phyloP scores from a whole-genome alignment of 1,139 yeast genomes.

The Saccharomycopsis hybrid region DNA sequence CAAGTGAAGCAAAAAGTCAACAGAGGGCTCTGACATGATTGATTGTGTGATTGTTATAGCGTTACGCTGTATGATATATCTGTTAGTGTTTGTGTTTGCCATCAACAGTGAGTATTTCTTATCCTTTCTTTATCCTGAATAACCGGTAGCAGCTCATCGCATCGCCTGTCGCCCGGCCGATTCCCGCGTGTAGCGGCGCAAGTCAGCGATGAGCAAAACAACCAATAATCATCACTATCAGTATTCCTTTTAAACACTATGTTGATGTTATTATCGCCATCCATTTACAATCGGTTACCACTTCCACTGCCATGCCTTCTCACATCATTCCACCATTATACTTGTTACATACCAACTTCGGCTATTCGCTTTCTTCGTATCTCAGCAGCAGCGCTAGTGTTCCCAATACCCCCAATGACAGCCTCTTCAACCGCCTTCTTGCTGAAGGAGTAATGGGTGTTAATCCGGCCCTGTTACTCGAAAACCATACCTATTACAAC shows the following conservation, averaged over 20 bases:
- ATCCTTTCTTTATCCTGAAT: not conserved
- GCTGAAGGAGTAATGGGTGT: constrained; percentile 15
- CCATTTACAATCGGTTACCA: too few relatives aligned
- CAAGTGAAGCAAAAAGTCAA: constrained; percentile 18
- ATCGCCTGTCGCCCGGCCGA: too few relatives aligned
- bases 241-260: too few relatives aligned
- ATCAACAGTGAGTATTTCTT: too few relatives aligned
- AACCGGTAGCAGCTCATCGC: not conserved
- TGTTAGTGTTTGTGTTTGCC: too few relatives aligned
- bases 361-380: not conserved
- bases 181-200: too few relatives aligned
- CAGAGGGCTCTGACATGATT: constrained; percentile 9
- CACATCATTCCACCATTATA: constrained; percentile 14
- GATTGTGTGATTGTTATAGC: not conserved
- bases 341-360: constrained; percentile 15
- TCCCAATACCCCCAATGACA: not conserved
- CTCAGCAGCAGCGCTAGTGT: not conserved
- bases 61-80: not conserved
- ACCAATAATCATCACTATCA: too few relatives aligned
- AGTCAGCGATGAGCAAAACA: too few relatives aligned
- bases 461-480: constrained; percentile 1
- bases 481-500: constrained; percentile 5
- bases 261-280: too few relatives aligned
- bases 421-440: constrained; percentile 1
- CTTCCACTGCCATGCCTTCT: too few relatives aligned